Conservation (phyloP, 345 rosid species). For the Arabis hirsuta region DNA sequence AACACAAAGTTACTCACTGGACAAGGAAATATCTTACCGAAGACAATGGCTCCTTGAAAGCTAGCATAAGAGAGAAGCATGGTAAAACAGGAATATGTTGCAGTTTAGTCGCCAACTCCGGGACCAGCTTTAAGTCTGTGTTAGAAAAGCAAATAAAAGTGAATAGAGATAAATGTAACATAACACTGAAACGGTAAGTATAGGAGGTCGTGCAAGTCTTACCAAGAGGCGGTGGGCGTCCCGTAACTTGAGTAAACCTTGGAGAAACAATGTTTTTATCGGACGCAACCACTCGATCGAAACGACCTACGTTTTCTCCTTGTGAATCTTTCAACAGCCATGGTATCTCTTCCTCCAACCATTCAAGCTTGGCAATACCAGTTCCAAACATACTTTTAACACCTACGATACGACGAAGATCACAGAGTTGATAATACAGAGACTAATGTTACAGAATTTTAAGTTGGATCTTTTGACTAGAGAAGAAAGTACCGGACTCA, state of each 20-base stretch:
- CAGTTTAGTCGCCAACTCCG: constrained; percentile 57
- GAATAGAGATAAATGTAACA: constrained; percentile 8
- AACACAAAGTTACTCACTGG: constrained; percentile 3
- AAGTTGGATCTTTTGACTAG: neutral
- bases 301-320: constrained; percentile 64
- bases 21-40: constrained; percentile 48
- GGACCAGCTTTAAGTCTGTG: constrained; percentile 65
- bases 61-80: constrained; percentile 84
- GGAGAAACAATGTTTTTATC: constrained; percentile 73
- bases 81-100: constrained; percentile 71
- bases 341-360: constrained; percentile 60
- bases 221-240: constrained; percentile 78
- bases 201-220: constrained; percentile 22
- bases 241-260: constrained; percentile 60
- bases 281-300: constrained; percentile 67
- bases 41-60: constrained; percentile 75
- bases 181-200: neutral
- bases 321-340: constrained; percentile 71
- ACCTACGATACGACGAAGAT: constrained; percentile 54
- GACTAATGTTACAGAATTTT: neutral
- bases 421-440: neutral
- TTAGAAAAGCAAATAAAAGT: constrained; percentile 27
- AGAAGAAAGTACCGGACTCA: constrained; percentile 56
- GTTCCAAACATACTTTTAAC: constrained; percentile 66
- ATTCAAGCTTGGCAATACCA: constrained; percentile 68